phyloP scores from a whole-genome alignment of 31 red algal species.

The Asparagopsis taxiformis region DNA sequence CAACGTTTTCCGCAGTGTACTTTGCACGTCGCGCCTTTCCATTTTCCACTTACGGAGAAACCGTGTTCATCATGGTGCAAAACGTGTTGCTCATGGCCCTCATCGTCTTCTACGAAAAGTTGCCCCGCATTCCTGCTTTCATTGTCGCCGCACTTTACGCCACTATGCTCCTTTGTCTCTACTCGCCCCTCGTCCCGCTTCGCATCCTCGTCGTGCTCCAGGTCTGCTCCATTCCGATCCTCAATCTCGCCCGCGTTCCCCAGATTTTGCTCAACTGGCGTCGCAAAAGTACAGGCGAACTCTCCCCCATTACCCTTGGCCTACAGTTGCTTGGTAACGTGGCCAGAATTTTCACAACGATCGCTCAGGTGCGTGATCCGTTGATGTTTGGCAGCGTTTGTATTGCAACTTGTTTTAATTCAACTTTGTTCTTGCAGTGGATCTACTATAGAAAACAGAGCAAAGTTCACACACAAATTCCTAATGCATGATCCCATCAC shows the following conservation, averaged over 20 bases:
- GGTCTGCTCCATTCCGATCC: slow-evolving; percentile 80
- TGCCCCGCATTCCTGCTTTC: slow-evolving; percentile 32
- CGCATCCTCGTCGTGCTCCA: slow-evolving; percentile 53
- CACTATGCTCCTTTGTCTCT: slow-evolving; percentile 5
- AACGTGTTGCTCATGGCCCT: slow-evolving; percentile 70
- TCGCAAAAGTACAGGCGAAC: slow-evolving; percentile 76
- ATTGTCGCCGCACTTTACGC: slow-evolving; percentile 25
- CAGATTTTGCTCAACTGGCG: slow-evolving; percentile 80
- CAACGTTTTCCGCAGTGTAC: slow-evolving; percentile 83
- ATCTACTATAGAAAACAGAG: slow-evolving; percentile 22
- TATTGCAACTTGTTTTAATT: slow-evolving; percentile 62
- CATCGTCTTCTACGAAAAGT: slow-evolving; percentile 54
- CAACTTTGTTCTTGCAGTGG: slow-evolving; percentile 70
- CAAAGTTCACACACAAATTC: not conserved
- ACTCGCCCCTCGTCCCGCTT: slow-evolving; percentile 35
- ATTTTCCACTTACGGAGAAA: slow-evolving; percentile 92
- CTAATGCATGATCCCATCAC: not conserved
- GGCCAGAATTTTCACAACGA: slow-evolving; percentile 92
- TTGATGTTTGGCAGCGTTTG: slow-evolving; percentile 67
- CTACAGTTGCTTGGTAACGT: slow-evolving; percentile 88
- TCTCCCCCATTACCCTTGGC: slow-evolving; percentile 75
- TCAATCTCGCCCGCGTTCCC: slow-evolving; percentile 78
- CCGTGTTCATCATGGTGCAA: slow-evolving; percentile 82
- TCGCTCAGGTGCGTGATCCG: slow-evolving; percentile 82
- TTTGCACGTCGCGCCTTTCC: slow-evolving; percentile 71